Base-by-base conservation (phyloP, 306 rosid species). In the Amphicarpaea edgeworthii region DNA sequence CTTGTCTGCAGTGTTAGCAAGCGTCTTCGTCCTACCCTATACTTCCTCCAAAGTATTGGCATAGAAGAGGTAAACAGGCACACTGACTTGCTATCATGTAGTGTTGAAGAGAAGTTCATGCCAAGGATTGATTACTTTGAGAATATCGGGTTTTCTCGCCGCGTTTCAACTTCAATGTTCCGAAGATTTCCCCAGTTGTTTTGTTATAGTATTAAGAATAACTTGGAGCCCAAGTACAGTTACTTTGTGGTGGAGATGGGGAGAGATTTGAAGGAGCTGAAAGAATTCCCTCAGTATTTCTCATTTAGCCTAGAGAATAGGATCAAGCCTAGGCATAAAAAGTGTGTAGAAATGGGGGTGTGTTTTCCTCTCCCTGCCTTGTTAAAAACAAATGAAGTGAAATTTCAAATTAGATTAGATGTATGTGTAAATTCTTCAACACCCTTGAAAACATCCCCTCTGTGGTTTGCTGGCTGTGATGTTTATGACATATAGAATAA, bases 211-310 rank as follows among this genome's bases (percentile, higher is more conserved):
- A 70, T 92, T 14, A 85, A 87, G 81, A 78, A 87, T 7, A 95
- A 90, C 64, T 79, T 87, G 71, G 96, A 92, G 89, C 93, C 96
- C 17, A 95, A 92, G 64, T 88, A 90, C 75, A 82, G 88, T 82
- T 95, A 92, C 91, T 89, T 95, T 40, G 90, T 92, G 50, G 89
- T 95, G 79, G 93, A 87, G 73, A 90, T 95, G 98, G 93, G 96
- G 45, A 87, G 98, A 76, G 96, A 86, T 78, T 50, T 90, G 86
- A 92, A 85, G 90, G 98, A 90, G 86, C 79, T 95, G 79, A 89
- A 80, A 62, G 92, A 85, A 62, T 94, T 92, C 66, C 97, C 97
- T 11, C 95, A 86, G 1, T 94, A 88, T 87, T 95, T 95, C 72
- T 95, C 98, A 30, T 95, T 86, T 77, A 89, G 97, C 86, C 88